phyloP scores from a whole-genome alignment of 352 stramenopile genomes.

The Globisporangium cederbergense region DNA sequence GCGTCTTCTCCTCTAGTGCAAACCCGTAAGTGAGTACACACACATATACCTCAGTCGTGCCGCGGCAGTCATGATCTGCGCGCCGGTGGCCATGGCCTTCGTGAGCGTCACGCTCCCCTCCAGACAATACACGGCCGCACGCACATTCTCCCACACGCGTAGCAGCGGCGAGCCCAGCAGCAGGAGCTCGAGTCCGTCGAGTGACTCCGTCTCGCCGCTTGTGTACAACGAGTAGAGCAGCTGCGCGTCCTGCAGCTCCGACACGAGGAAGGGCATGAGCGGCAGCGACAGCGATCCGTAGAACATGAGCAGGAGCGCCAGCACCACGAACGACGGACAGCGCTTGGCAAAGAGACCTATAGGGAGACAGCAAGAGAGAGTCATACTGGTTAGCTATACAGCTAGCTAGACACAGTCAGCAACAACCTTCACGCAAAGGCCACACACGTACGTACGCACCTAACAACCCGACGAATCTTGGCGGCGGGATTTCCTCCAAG shows the following conservation, averaged over 20 bases:
- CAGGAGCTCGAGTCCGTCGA: constrained; percentile 68
- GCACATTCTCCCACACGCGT: constrained; percentile 72
- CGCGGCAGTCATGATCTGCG: constrained; percentile 52
- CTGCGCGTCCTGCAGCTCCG: constrained; percentile 36
- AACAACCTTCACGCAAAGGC: constrained; percentile 6
- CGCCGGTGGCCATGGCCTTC: constrained; percentile 52
- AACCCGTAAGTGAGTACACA: background rate
- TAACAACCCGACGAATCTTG: constrained; percentile 32
- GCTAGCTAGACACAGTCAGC: background rate
- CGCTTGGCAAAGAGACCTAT: constrained; percentile 51
- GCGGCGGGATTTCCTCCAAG: constrained; percentile 46
- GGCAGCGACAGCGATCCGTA: constrained; percentile 50
- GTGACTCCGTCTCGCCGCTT: constrained; percentile 35
- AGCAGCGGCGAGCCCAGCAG: constrained; percentile 64
- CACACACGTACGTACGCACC: constrained; percentile 10
- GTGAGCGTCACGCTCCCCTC: constrained; percentile 62
- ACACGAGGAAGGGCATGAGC: constrained; percentile 53
- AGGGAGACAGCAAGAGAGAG: background rate
- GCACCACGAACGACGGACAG: constrained; percentile 62
- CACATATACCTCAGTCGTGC: constrained; percentile 41
- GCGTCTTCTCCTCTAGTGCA: background rate
- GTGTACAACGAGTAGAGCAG: constrained; percentile 31
- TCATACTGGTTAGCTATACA: background rate
- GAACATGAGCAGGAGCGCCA: constrained; percentile 44
- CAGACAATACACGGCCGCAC: constrained; percentile 65